phyloP scores from a whole-genome alignment of 2,329 filamentous ascomycete species.

The Endothia cerciana region DNA sequence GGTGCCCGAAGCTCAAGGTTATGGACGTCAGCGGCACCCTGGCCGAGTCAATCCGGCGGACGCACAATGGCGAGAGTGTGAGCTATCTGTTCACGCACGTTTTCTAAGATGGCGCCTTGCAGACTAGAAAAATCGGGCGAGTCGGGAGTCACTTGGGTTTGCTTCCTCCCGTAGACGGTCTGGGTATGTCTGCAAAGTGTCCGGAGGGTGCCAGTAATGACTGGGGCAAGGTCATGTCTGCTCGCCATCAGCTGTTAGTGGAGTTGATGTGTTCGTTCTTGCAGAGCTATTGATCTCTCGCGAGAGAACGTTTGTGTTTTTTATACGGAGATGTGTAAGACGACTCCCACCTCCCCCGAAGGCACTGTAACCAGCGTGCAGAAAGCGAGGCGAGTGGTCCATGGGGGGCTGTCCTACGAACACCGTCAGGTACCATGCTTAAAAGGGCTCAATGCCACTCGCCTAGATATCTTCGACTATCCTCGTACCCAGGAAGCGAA shows the following conservation, averaged over 20 bases:
- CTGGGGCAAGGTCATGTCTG: background rate
- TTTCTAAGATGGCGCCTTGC: constrained; percentile 16
- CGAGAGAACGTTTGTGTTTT: background rate
- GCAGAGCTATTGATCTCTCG: background rate
- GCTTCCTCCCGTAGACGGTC: background rate
- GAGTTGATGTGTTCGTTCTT: background rate
- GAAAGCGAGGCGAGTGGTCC: background rate
- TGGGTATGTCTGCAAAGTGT: constrained; percentile 7
- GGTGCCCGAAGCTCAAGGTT: constrained; percentile 79
- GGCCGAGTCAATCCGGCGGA: constrained; percentile 71
- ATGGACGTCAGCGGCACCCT: constrained; percentile 90
- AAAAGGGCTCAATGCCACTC: too few species aligned
- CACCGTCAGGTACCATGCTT: too few species aligned
- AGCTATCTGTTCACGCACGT: constrained; percentile 72
- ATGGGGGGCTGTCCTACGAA: background rate
- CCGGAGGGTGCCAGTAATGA: background rate
- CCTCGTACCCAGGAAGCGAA: too few species aligned
- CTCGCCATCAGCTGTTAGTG: background rate
- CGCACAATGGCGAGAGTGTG: constrained; percentile 69
- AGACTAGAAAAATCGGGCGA: background rate
- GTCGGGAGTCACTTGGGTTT: constrained; percentile 11
- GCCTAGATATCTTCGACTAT: too few species aligned
- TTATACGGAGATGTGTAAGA: background rate
- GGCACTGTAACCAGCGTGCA: background rate
- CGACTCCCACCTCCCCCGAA: background rate